Base-by-base conservation (phyloP, 257 asterid genomes). In the Capsicum pubescens region DNA sequence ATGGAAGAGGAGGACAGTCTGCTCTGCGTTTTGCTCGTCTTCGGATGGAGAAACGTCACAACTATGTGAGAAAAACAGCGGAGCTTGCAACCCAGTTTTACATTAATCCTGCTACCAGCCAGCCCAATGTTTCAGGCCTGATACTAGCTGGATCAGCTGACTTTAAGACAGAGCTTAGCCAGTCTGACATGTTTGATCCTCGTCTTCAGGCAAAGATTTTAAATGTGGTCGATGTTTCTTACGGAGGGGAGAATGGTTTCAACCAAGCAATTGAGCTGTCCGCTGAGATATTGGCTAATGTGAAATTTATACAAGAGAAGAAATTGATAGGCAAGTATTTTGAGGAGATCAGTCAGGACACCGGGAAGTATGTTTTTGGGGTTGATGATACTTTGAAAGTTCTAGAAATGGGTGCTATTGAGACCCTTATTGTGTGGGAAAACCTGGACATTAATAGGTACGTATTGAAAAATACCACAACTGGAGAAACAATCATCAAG, bases 1-100 rank as follows among this genome's bases (percentile, higher is more conserved):
- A 88, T 57, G 91, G 91, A 16, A 83, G 89, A 86, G 91, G 91
- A 88, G 91, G 91, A 26, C 91, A 88, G 63, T 88, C 91, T 11
- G 91, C 89, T 9, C 69, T 87, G 50, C 84, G 91, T n/a, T 88
- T 88, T 86, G 88, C 91, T 79, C 91, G 91, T 76, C 83, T 88
- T 21, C 82, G 91, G 15, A 88, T 86, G 91, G 91, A 88, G 85
- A 88, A 88, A 81, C 89, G 88, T 48, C 91, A 88, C 74, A 88
- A 88, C 85, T 86, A 86, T 85, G 89, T 88, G 56, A 84, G 91
- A 35, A 88, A 88, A 79, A 85, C 89, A 0, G 89, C 89, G 0
- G 91, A 87, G 85, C 88, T 86, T 56, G 88, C 91, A 35, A 87
- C 91, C 67, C 91, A 88, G 17, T 83, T 88, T 42, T 87, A 35